Conservation (phyloP, 352 stramenopile species). For the Globisporangium nagaii region DNA sequence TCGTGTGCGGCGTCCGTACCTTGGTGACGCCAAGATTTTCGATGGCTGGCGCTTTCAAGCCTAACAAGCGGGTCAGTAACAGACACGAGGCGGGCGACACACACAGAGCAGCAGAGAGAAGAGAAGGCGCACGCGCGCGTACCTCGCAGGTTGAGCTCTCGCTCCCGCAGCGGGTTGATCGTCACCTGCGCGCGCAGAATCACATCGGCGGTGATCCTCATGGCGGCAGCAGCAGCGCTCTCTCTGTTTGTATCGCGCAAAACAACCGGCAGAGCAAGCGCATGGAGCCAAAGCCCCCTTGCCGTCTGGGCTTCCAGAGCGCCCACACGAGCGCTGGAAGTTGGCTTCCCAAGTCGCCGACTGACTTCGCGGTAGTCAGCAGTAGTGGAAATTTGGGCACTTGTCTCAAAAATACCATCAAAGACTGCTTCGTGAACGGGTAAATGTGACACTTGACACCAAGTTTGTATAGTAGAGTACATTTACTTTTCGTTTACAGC, state of each 20-base stretch:
- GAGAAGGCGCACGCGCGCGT: constrained; percentile 6
- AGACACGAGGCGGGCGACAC: background rate
- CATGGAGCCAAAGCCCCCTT: background rate
- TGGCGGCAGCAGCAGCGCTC: constrained; percentile 13
- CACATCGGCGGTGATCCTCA: constrained; percentile 86
- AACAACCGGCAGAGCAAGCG: too few relatives aligned
- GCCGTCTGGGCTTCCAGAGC: too few relatives aligned
- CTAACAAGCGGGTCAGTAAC: constrained; percentile 41
- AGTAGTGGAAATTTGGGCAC: too few relatives aligned
- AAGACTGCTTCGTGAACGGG: background rate
- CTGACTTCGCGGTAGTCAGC: too few relatives aligned
- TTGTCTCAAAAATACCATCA: too few relatives aligned
- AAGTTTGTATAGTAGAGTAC: background rate
- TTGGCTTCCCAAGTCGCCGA: too few relatives aligned
- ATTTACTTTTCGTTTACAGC: constrained; percentile 1
- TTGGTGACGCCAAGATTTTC: constrained; percentile 92
- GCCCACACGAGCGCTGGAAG: too few relatives aligned
- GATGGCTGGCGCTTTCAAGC: constrained; percentile 88
- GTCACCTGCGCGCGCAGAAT: constrained; percentile 86
- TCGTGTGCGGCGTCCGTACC: constrained; percentile 20
- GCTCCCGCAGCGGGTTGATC: constrained; percentile 90
- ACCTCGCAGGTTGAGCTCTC: constrained; percentile 91
- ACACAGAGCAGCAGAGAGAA: background rate
- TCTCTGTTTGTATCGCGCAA: background rate
- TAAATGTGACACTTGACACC: background rate